Evolutionary conservation across 2,329 filamentous ascomycete genomes (phyloP), one percentile per base, ranked within the genome.

Genomic region (Epichloe hybrida): DNA sequence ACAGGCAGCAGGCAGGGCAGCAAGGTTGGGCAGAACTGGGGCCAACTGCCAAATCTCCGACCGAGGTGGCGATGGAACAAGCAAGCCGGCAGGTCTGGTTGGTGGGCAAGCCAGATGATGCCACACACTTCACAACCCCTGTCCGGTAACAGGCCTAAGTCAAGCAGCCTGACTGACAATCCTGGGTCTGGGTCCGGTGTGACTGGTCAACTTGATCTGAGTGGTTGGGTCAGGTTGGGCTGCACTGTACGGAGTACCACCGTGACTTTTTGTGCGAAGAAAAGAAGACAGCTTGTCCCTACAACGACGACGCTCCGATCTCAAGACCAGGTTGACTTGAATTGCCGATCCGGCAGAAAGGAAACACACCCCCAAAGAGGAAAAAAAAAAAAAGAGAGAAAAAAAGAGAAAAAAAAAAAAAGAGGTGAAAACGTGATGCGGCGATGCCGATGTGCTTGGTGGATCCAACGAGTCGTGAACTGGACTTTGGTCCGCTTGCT

Each of bases 191-290:
- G 48, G 48, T 49, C 48, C 15, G 27, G 48, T 27, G 12, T 48
- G 20, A 23, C 46, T 43, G 34, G 36, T 38, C 43, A 35, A 39
- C 23, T 38, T 45, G 42, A 21, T 15, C 13, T 45, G 42, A 45
- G 13, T n/a, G 12, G 41, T 47, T 23, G n/a, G 39, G 39, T 8
- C 17, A 13, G 40, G 20, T 49, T 52, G 50, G 50, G 50, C 50
- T 49, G 50, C 47, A 44, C 40, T 42, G 31, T 39, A 42, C 40
- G 11, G 5, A 27, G 12, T 23, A 17, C 21, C 3, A 8, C 15
- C 15, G 37, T 15, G 37, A 39, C 15, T 15, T 27, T 23, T 7
- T 8, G 27, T 8, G 27, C 2, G 7, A 31, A 31, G 7, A 31
- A 31, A 31, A 31, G 27, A 31, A 31, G 27, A 31, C 27, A 8